Evolutionary conservation across 768 basidiomycete species (phyloP).

Genomic region (Arthromyces matolae): DNA sequence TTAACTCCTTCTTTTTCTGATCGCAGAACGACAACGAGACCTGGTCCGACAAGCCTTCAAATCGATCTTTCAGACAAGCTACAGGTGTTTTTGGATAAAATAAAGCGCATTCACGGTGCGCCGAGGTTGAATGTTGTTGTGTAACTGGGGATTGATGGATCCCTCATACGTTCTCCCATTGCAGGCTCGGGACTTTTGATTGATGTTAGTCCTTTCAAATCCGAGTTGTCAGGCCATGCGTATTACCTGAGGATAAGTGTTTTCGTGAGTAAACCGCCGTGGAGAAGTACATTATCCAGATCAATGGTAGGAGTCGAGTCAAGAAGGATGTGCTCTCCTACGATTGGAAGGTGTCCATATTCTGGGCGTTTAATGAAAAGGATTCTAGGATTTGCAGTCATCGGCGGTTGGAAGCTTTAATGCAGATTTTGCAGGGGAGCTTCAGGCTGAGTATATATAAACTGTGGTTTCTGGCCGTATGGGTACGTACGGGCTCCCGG

Average conservation of each 20-base stretch:
- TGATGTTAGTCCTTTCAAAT: no score
- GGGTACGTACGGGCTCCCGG: no score
- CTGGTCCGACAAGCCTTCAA: slow-evolving; percentile 20
- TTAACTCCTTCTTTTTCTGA: slow-evolving; percentile 26
- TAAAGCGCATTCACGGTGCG: slow-evolving; percentile 7
- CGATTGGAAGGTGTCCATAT: slow-evolving; percentile 4
- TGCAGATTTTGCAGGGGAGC: no score
- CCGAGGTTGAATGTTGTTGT: slow-evolving; percentile 9
- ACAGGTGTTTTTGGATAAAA: neutral
- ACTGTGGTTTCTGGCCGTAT: no score
- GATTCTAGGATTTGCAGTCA: slow-evolving; percentile 10
- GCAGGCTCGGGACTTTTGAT: slow-evolving; percentile 10
- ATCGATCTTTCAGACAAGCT: neutral
- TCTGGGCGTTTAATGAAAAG: slow-evolving; percentile 3
- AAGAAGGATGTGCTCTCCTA: slow-evolving; percentile 10
- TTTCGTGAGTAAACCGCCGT: slow-evolving; percentile 20
- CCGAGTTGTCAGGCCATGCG: neutral
- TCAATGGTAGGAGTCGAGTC: slow-evolving; percentile 18
- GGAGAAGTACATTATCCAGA: slow-evolving; percentile 17
- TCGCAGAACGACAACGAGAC: slow-evolving; percentile 33
- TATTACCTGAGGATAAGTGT: slow-evolving; percentile 15
- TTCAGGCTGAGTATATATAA: no score
- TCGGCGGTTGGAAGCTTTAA: no score
- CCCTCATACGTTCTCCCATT: slow-evolving; percentile 11
- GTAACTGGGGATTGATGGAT: slow-evolving; percentile 6